Conservation (phyloP, 169 alveolate species). For the Neospora caninum region DNA sequence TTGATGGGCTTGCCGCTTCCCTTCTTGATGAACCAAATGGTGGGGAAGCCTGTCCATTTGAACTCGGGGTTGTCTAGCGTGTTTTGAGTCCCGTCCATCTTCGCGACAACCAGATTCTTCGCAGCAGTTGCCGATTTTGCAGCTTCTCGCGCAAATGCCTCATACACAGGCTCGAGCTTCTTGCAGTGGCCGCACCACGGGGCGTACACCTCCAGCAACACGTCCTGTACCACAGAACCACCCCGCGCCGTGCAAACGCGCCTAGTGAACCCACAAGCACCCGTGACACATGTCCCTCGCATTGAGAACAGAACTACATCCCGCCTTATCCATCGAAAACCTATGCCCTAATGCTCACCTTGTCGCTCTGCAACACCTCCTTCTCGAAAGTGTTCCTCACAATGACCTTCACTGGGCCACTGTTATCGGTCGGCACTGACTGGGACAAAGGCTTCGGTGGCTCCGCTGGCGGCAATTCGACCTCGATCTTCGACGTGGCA, state of each 20-base stretch:
- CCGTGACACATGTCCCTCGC: slow-evolving; percentile 61
- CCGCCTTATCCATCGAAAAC: background rate
- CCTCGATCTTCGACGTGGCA: background rate
- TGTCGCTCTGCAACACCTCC: slow-evolving; percentile 41
- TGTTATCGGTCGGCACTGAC: slow-evolving; percentile 74
- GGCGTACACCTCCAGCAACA: slow-evolving; percentile 93
- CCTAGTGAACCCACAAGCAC: slow-evolving; percentile 83
- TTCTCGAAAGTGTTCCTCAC: slow-evolving; percentile 46
- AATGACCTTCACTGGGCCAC: slow-evolving; percentile 4
- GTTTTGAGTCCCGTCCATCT: slow-evolving; percentile 64
- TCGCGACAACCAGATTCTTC: slow-evolving; percentile 49
- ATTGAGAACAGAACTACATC: background rate
- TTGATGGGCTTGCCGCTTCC: slow-evolving; percentile 47
- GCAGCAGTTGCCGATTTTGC: slow-evolving; percentile 51
- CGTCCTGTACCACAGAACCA: slow-evolving; percentile 79
- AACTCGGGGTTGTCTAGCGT: slow-evolving; percentile 24
- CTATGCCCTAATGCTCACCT: slow-evolving; percentile 32
- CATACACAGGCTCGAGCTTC: slow-evolving; percentile 87
- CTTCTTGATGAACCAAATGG: slow-evolving; percentile 56
- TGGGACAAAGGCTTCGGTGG: slow-evolving; percentile 74
- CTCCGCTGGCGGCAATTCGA: background rate
- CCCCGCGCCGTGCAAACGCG: background rate
- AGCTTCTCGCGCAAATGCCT: slow-evolving; percentile 70
- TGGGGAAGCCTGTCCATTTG: slow-evolving; percentile 46
- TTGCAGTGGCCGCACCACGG: slow-evolving; percentile 99